Evolutionary conservation across 352 stramenopile genomes (phyloP).

Genomic region (Globisporangium alternatum): DNA sequence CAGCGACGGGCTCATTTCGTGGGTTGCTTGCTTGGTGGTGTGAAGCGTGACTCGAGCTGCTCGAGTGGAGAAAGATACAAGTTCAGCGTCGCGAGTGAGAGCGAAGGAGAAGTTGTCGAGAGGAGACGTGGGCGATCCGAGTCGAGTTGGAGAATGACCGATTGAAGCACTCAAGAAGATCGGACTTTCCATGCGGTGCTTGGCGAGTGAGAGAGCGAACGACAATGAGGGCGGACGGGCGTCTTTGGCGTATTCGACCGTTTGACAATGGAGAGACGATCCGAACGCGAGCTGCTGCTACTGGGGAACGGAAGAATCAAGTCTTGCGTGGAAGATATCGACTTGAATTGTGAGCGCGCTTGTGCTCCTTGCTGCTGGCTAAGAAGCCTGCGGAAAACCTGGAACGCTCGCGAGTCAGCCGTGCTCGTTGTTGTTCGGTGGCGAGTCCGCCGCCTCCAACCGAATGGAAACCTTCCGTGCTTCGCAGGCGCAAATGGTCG

Average conservation of each 20-base stretch:
- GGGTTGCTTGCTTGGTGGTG: too few species aligned
- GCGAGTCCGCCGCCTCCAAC: conserved; percentile 10
- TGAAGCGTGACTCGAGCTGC: background rate
- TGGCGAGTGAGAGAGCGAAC: background rate
- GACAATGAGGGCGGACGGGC: background rate
- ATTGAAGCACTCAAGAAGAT: conserved; percentile 7
- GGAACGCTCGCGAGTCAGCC: conserved; percentile 5
- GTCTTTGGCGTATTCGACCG: conserved; percentile 10
- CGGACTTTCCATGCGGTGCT: background rate
- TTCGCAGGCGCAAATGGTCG: background rate
- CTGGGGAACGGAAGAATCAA: conserved; percentile 11
- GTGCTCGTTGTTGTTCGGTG: background rate
- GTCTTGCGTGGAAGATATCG: conserved; percentile 12
- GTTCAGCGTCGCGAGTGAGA: background rate
- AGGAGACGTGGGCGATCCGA: background rate
- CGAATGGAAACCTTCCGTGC: conserved; percentile 7
- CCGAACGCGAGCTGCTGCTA: conserved; percentile 1
- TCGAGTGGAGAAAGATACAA: background rate
- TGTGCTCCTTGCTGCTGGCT: background rate
- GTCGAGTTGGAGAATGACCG: conserved; percentile 15
- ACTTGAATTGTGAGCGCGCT: conserved; percentile 9
- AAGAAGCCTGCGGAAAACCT: conserved; percentile 8
- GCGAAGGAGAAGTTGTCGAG: too few species aligned
- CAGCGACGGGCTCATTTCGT: background rate
- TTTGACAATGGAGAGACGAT: conserved; percentile 8